Conservation (phyloP, 1,139 yeast genomes). For the Suhomyces panamericanus region DNA sequence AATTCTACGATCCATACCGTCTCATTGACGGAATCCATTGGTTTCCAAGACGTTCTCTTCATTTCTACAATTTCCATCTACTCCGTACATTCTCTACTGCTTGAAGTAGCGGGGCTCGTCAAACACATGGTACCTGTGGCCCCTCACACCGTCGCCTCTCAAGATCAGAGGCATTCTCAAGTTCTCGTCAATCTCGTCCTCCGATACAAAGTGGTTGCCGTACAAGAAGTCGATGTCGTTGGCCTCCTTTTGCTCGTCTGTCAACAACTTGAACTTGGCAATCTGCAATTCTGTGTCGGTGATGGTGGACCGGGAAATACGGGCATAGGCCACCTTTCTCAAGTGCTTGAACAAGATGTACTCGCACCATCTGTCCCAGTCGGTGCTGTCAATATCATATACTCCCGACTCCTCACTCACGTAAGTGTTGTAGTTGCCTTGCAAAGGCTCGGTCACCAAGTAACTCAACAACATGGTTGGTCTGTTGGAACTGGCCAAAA, state of each 20-base stretch:
- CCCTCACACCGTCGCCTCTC: constrained; percentile 92
- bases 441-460: constrained; percentile 79
- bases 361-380: constrained; percentile 99
- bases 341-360: constrained; percentile 85
- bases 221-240: constrained; percentile 48
- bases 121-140: constrained; percentile 90
- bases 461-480: constrained; percentile 87
- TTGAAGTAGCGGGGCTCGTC: constrained; percentile 83
- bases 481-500: constrained; percentile 76
- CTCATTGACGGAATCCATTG: no score
- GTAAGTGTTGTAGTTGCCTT: constrained; percentile 90
- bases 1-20: no score
- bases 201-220: constrained; percentile 56
- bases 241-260: constrained; percentile 39
- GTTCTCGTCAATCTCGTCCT: constrained; percentile 57
- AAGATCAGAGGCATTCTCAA: constrained; percentile 80
- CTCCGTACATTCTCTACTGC: constrained; percentile 17
- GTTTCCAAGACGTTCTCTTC: no score
- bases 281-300: constrained; percentile 97
- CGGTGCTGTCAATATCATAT: constrained; percentile 90
- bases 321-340: constrained; percentile 88
- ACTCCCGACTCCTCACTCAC: constrained; percentile 82
- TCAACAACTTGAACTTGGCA: constrained; percentile 78
- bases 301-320: constrained; percentile 88
- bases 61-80: neutral